A percentile compares a stretch with the other conserved stretches of the same genome.
Conservation (phyloP, 495 filamentous ascomycete genomes). For the Penicillium ucsense region DNA sequence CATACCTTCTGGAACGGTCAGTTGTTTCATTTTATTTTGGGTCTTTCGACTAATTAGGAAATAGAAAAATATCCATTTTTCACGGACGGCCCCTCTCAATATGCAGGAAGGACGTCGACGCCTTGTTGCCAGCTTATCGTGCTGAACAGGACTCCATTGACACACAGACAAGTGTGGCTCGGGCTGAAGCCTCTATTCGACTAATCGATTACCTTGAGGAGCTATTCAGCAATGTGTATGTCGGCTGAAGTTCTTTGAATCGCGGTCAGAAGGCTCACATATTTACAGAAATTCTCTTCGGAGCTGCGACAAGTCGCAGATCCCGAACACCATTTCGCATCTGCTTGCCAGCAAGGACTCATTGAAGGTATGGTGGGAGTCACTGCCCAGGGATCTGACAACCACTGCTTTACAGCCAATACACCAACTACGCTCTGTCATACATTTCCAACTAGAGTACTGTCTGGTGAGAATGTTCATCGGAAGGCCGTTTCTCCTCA, state of each 20-base stretch:
- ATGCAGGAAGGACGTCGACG: not conserved
- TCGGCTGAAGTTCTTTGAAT: not conserved
- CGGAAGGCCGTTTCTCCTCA: conserved; percentile 25
- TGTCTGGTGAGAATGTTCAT: conserved; percentile 23
- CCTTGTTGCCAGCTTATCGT: not conserved
- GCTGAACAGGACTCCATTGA: not conserved
- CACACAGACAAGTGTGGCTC: not conserved
- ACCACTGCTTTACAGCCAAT: not conserved
- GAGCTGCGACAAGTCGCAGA: not conserved
- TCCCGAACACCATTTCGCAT: not conserved
- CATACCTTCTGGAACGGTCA: conserved; percentile 27
- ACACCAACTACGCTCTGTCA: not conserved
- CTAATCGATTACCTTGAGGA: not conserved
- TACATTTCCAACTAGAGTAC: conserved; percentile 18
- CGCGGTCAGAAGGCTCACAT: not conserved
- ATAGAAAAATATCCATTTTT: not conserved
- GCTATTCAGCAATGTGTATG: not conserved
- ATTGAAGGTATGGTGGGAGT: not conserved
- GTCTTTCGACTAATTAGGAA: not conserved
- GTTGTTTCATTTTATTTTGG: too few relatives aligned
- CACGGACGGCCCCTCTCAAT: not conserved
- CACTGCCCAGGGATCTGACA: not conserved
- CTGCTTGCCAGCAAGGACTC: not conserved
- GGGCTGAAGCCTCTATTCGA: not conserved
- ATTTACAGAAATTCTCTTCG: not conserved